Evolutionary conservation across 139 green algal species (phyloP).

Genomic region (Ulvella scutata): DNA sequence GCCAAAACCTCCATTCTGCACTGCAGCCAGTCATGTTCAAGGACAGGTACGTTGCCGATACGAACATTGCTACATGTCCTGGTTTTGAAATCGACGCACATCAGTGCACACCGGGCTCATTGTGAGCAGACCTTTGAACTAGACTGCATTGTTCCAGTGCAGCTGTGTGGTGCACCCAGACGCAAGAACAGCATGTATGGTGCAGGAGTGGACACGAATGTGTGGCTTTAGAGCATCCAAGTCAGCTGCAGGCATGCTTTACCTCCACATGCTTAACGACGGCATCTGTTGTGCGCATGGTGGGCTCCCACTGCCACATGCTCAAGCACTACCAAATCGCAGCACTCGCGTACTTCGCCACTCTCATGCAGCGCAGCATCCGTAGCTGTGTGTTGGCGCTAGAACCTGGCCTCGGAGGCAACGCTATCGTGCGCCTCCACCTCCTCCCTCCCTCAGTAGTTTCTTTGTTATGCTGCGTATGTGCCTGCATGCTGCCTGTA

Average conservation of each 20-base stretch:
- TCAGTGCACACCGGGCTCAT: no score
- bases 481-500: no score
- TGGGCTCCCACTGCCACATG: background rate
- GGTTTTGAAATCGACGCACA: background rate
- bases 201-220: background rate
- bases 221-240: background rate
- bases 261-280: background rate
- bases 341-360: background rate
- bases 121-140: no score
- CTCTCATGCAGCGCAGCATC: background rate
- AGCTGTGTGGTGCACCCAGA: no score
- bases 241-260: background rate
- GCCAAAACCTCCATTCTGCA: background rate
- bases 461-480: no score
- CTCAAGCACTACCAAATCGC: background rate
- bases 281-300: background rate
- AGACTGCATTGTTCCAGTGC: no score
- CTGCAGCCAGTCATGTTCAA: background rate
- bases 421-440: background rate
- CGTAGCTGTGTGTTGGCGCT: background rate
- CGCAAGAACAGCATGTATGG: no score
- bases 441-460: background rate
- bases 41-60: background rate
- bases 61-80: background rate
- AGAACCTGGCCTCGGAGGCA: background rate